These are phyloP conservation scores for Fusarium longipes DNA, from an alignment of 2,329 filamentous ascomycete species.

Conservation along the genomic window DNA sequence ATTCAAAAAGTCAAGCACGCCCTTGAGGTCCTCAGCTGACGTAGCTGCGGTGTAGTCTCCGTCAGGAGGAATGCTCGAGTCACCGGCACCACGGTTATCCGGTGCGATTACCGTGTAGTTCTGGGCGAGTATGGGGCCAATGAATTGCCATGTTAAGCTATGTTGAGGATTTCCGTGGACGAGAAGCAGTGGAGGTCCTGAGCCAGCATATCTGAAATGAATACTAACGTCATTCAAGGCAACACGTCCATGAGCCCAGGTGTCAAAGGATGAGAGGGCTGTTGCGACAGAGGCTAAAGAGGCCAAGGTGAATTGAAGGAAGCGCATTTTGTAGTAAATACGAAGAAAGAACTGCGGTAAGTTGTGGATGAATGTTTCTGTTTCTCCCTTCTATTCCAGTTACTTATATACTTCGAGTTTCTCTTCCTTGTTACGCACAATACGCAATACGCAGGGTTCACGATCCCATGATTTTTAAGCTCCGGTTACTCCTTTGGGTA, in stretches of 20 bases:
- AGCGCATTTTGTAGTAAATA: neutral
- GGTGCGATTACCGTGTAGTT: conserved; percentile 58
- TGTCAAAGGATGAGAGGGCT: conserved; percentile 50
- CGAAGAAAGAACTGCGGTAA: fast-evolving
- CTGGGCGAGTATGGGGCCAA: conserved; percentile 46
- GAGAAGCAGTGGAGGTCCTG: conserved; percentile 54
- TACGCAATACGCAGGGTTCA: neutral
- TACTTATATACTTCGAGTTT: neutral
- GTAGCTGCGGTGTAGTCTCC: conserved; percentile 56
- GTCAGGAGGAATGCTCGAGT: conserved; percentile 53
- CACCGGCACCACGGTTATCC: conserved; percentile 56
- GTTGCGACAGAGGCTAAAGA: conserved; percentile 3
- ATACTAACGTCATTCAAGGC: conserved; percentile 55
- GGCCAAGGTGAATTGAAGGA: neutral
- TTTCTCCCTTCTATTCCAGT: fast-evolving
- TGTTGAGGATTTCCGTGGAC: conserved; percentile 57
- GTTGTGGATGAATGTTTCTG: fast-evolving
- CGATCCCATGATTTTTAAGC: neutral
- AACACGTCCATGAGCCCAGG: conserved; percentile 53
- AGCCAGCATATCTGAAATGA: conserved; percentile 56
- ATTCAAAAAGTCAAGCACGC: conserved; percentile 57
- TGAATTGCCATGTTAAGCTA: conserved; percentile 46
- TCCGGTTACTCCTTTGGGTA: conserved; percentile 24
- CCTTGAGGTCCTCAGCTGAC: conserved; percentile 53
- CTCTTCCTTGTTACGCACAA: neutral